Base-by-base conservation (phyloP, 148 eudicot genomes). In the Hydrangea macrophylla region DNA sequence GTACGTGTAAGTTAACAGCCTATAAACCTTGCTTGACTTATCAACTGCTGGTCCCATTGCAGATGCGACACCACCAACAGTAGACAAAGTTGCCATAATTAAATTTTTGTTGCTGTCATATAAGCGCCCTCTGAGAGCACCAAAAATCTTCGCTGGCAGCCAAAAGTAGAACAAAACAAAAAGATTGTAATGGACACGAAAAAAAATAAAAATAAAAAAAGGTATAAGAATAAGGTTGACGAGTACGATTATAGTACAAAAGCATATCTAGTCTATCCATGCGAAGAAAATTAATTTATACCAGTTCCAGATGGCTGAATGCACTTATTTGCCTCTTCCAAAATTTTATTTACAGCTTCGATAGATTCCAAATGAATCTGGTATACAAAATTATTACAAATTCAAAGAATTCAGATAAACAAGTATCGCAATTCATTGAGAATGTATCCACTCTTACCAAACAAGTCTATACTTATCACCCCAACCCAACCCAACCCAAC, bases 281-380 rank as follows among this genome's bases (percentile, higher is more conserved):
- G 39, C 36, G 13, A 32, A 40, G 9, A 51, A 3, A 57, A 50
- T 0, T 57, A 54, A 8, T n/a, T 40, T 18, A 45, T 80, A 93
- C 95, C 98, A 70, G 95, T 93, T 80, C 98, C 98, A 45, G 86
- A 79, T 4, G 98, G 92, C 73, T 86, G 91, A 73, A 94, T 88
- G 61, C 97, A 97, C 62, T 82, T 94, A 78, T 94, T 94, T 58
- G 97, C 98, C 80, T 94, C 99, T 78, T 94, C 98, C 83, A 90
- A 65, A 35, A 90, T 88, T 68, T 67, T 86, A 78, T 85, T 91
- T 37, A 90, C 97, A 72, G 91, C 85, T 79, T 94, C 99, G 73
- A 94, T 85, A 59, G 96, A 90, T 69, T 94, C 99, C 81, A 88
- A 71, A 58, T 97, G 99, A 63, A 78, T 64, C 99, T 94, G 76